Evolutionary conservation across 192 early-diverging fungal genomes (phyloP), one percentile per base, ranked within the genome.

Genomic region (Allomyces macrogynus): DNA sequence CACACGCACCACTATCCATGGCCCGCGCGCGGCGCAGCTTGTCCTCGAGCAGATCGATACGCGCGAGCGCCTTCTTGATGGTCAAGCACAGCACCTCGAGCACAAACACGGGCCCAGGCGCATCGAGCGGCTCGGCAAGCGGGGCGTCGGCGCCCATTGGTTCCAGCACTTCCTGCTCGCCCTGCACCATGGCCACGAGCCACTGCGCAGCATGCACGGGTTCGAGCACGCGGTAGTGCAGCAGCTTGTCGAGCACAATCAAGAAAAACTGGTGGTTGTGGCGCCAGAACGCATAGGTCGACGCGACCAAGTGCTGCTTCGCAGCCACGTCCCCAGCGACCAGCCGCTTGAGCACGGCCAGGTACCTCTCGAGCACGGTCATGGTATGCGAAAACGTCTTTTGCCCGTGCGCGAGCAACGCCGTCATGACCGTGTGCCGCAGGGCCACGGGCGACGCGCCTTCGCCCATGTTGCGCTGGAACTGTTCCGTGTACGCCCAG

Each of bases 381-480:
- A 97, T 73, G 44, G 91, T 82, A 72, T 99, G 96, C 61, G 84
- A 87, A 73, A 99, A 97, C 67, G 85, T 90, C 72, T 96, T 96
- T 73, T 84, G 84, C 27, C 96, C 96, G 32, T 91, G 74, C 54
- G 90, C 76, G 63, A 97, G 74, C 22, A 97, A 79, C 67, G 85
- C 87, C 69, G 95, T 86, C 3, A 92, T 75, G 62, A 99, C 73
- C 62, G 81, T 79, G 60, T 90, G 85, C 62, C 82, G 83, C n/a
- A 81, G 81, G 49, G 77, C 54, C 24, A 49, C 40, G 44, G 63
- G 23, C 43, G 44, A 43, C 26, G 40, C 61, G 10, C 5, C 61
- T 10, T 22, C 61, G 32, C 32, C 32, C 32, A 40, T 40, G 32
- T 40, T 40, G 32, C 32, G 32, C 32, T 40, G 32, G 8, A 40